These are phyloP conservation scores for Penicillium fimorum DNA, from an alignment of 495 filamentous ascomycete species.

Conservation along the genomic window DNA sequence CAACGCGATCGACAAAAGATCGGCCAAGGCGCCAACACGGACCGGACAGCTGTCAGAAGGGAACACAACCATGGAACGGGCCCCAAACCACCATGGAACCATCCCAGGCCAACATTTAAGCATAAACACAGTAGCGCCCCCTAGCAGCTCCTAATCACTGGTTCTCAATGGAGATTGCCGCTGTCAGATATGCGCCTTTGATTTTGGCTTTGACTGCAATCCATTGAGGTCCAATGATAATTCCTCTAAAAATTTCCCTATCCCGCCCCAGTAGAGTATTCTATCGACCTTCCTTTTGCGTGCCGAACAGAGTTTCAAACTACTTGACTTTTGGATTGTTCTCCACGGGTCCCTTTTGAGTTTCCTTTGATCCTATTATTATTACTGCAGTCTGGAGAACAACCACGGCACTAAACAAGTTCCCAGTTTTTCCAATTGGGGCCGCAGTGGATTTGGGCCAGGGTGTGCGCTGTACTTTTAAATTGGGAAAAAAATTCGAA, in stretches of 20 bases:
- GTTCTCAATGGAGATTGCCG: slow-evolving; percentile 21
- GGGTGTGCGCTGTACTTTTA: slow-evolving; percentile 11
- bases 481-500: slow-evolving; percentile 4
- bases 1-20: slow-evolving; percentile 13
- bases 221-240: background rate
- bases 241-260: background rate
- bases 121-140: slow-evolving; percentile 12
- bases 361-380: background rate
- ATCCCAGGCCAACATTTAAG: slow-evolving; percentile 8
- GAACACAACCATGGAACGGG: slow-evolving; percentile 16
- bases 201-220: background rate
- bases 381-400: background rate
- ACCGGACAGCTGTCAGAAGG: slow-evolving; percentile 14
- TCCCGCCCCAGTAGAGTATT: slow-evolving; percentile 7
- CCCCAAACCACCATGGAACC: slow-evolving; percentile 13
- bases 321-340: background rate
- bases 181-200: slow-evolving; percentile 18
- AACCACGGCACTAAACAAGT: slow-evolving; percentile 5
- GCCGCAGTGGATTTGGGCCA: slow-evolving; percentile 10
- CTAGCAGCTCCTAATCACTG: slow-evolving; percentile 8
- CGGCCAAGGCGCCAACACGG: slow-evolving; percentile 4
- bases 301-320: background rate
- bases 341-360: background rate
- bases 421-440: slow-evolving; percentile 6
- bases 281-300: background rate